Conservation (phyloP, 164 flowering plant genomes). For the Paratinospora sagittata region DNA sequence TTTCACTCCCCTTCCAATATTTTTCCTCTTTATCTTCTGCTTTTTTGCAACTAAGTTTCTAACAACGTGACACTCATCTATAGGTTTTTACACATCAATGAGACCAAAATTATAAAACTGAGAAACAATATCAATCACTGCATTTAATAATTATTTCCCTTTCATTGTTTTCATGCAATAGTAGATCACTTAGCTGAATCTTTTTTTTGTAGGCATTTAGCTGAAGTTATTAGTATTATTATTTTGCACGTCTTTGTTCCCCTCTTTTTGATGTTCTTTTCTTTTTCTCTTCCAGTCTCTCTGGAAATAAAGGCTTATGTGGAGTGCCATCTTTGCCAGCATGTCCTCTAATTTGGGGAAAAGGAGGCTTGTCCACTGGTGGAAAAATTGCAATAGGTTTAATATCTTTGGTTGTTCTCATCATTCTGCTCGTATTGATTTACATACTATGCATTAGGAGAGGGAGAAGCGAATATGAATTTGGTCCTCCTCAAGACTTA, state of each 20-base stretch:
- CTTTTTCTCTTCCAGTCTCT: slow-evolving; percentile 46
- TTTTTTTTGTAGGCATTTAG: not conserved
- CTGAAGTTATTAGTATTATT: not conserved
- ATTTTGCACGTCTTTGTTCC: not conserved
- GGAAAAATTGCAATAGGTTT: slow-evolving; percentile 79
- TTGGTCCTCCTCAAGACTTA: slow-evolving; percentile 82
- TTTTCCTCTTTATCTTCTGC: too few relatives aligned
- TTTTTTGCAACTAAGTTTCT: too few relatives aligned
- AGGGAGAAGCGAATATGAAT: slow-evolving; percentile 78
- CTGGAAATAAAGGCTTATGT: slow-evolving; percentile 85
- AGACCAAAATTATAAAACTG: not conserved
- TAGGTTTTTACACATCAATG: too few relatives aligned
- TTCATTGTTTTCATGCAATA: not conserved
- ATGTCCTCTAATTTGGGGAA: slow-evolving; percentile 80
- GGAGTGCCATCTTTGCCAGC: slow-evolving; percentile 80
- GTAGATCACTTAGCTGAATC: not conserved
- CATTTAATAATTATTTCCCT: not conserved
- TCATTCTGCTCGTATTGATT: slow-evolving; percentile 33
- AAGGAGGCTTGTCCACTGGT: slow-evolving; percentile 58
- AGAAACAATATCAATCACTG: not conserved
- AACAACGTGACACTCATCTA: too few relatives aligned
- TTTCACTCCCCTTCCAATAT: too few relatives aligned
- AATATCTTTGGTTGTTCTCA: slow-evolving; percentile 45
- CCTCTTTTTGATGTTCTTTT: not conserved
- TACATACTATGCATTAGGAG: slow-evolving; percentile 61